Evolutionary conservation across 768 basidiomycete genomes (phyloP).

Genomic region (Rhodotorula graminis): DNA sequence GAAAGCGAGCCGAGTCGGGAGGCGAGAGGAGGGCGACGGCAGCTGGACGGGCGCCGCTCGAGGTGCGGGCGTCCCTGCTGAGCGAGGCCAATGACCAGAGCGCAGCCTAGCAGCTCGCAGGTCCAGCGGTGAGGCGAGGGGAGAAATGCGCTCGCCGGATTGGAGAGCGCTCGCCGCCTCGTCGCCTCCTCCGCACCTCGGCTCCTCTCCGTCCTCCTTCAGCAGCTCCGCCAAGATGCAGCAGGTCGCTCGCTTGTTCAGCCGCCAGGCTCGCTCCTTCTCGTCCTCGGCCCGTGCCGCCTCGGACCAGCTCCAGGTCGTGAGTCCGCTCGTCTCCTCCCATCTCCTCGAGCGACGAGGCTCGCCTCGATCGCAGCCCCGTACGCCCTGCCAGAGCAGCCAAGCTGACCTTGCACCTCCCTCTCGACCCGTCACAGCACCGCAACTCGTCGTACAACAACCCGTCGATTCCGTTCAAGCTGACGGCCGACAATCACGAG

Average conservation of each 20-base stretch:
- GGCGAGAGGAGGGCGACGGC: too few relatives aligned
- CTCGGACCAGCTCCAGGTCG: constrained; percentile 24
- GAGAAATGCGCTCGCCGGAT: too few relatives aligned
- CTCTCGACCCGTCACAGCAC: constrained; percentile 56
- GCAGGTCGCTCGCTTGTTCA: not conserved
- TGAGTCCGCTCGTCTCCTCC: not conserved
- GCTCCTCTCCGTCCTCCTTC: too few relatives aligned
- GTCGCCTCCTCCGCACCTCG: too few relatives aligned
- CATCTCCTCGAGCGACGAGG: not conserved
- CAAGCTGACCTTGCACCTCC: not conserved
- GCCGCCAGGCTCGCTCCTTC: constrained; percentile 21
- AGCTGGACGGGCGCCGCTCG: too few relatives aligned
- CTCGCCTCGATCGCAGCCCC: not conserved
- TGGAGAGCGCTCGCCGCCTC: too few relatives aligned
- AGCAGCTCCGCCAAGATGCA: not conserved
- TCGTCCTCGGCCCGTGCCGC: not conserved
- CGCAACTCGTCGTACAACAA: constrained; percentile 94
- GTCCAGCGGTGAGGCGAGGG: too few relatives aligned
- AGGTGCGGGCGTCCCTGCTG: too few relatives aligned
- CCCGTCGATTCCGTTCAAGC: constrained; percentile 88
- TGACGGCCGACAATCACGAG: constrained; percentile 73
- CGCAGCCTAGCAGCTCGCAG: too few relatives aligned
- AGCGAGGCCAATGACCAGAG: too few relatives aligned
- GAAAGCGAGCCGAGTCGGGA: too few relatives aligned
- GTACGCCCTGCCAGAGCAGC: not conserved